A percentile compares a stretch with the other conserved stretches of the same genome.
Evolutionary conservation across 2,329 filamentous ascomycete species (phyloP).

Genomic region (Fusarium haematococcum): DNA sequence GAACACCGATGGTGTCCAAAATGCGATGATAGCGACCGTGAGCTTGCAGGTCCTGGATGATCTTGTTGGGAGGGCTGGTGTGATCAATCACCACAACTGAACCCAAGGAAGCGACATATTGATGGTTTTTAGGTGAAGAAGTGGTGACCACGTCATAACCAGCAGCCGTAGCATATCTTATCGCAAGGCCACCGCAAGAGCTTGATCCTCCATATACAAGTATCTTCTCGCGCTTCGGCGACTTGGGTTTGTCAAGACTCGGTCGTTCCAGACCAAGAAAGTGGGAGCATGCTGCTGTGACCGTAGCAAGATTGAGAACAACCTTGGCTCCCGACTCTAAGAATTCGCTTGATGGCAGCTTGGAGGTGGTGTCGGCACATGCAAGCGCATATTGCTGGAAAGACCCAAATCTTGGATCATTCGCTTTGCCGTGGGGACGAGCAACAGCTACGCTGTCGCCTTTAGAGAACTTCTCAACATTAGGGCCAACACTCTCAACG

Average conservation of each 20-base stretch:
- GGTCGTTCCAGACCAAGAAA: background rate
- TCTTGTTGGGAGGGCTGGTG: background rate
- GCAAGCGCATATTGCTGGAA: background rate
- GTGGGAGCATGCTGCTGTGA: background rate
- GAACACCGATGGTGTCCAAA: background rate
- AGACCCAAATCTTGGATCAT: background rate
- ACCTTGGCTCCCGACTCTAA: background rate
- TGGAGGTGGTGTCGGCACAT: background rate
- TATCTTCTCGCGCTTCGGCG: background rate
- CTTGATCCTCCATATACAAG: background rate
- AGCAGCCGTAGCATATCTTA: background rate
- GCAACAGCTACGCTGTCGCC: background rate
- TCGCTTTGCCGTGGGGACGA: background rate
- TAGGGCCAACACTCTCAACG: background rate
- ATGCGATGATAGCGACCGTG: background rate
- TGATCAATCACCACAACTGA: background rate
- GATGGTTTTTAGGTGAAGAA: background rate
- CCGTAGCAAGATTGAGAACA: background rate
- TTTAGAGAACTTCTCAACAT: background rate
- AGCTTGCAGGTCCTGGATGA: background rate
- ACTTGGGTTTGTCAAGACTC: background rate
- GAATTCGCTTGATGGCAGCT: background rate
- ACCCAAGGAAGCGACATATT: background rate
- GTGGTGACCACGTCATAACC: constrained; percentile 1
- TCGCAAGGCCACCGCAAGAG: background rate